These are phyloP conservation scores for Fusarium siculi DNA, from an alignment of 2,329 filamentous ascomycete species.

Conservation along the genomic window DNA sequence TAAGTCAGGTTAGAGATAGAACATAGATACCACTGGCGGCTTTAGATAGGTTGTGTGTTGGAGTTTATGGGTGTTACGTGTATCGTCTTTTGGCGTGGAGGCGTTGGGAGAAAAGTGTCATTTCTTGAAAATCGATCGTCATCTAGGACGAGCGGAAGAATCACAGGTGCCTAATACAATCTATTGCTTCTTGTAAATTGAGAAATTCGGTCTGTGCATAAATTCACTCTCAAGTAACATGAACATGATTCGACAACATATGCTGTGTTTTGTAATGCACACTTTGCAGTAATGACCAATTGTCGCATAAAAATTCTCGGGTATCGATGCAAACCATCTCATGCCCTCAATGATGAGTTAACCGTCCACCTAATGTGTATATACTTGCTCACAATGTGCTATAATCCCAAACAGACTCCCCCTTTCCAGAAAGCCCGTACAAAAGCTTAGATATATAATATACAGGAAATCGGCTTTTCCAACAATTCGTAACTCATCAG, in stretches of 20 bases:
- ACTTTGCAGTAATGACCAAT: not conserved
- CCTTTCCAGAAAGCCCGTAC: not conserved
- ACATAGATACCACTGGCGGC: not conserved
- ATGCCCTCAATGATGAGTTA: slow-evolving; percentile 15
- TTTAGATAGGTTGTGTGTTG: not conserved
- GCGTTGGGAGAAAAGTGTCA: not conserved
- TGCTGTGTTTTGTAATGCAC: not conserved
- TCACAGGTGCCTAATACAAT: not conserved
- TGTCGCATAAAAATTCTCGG: slow-evolving; percentile 29
- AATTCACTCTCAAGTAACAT: not conserved
- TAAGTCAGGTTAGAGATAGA: not conserved
- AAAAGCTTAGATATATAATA: slow-evolving; percentile 20
- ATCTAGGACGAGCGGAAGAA: not conserved
- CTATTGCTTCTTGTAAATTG: not conserved
- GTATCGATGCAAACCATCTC: slow-evolving; percentile 32
- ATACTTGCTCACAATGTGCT: not conserved
- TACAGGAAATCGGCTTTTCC: slow-evolving; percentile 28
- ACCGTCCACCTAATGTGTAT: slow-evolving; percentile 6
- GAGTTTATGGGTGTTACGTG: not conserved
- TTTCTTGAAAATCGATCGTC: not conserved
- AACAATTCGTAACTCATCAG: slow-evolving; percentile 41
- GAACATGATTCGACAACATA: not conserved
- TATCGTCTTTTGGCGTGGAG: not conserved
- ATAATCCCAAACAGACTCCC: slow-evolving; percentile 19
- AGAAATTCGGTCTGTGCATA: not conserved